Percentiles rank a stretch among this genome's conserved stretches.
phyloP scores from a whole-genome alignment of 441 rosid genomes.

The Pelargonium myrrhifolium region DNA sequence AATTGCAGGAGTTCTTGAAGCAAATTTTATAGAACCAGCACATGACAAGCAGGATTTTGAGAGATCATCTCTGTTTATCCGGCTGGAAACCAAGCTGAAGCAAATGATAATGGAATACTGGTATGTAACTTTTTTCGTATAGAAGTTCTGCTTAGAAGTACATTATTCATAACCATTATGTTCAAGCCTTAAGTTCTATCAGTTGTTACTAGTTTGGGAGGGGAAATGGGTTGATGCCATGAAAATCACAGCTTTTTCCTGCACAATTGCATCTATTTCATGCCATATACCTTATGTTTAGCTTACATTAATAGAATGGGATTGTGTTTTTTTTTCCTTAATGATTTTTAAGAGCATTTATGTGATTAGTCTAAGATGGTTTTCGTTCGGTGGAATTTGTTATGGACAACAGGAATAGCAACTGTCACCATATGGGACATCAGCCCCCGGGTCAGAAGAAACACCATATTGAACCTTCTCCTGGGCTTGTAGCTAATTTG shows the following conservation, averaged over 20 bases:
- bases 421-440: slow-evolving; percentile 52
- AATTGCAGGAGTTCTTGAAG: slow-evolving; percentile 80
- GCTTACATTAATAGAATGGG: background rate
- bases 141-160: too few species aligned
- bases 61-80: slow-evolving; percentile 68
- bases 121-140: too few species aligned
- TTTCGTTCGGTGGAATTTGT: slow-evolving; percentile 14
- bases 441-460: slow-evolving; percentile 28
- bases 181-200: too few species aligned
- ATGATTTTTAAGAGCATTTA: background rate
- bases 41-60: slow-evolving; percentile 98
- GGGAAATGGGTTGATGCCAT: too few species aligned
- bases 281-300: background rate
- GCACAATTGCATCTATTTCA: too few species aligned
- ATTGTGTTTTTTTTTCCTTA: slow-evolving; percentile 1
- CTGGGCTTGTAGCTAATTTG: slow-evolving; percentile 17
- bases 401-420: slow-evolving; percentile 45
- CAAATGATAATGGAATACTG: slow-evolving; percentile 60
- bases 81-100: slow-evolving; percentile 67
- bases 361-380: slow-evolving; percentile 8
- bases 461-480: slow-evolving; percentile 26
- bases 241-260: too few species aligned
- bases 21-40: slow-evolving; percentile 92
- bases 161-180: background rate
- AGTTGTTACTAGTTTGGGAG: too few species aligned